Evolutionary conservation across 305 asterid genomes (phyloP).

Genomic region (Rubia occidens): DNA sequence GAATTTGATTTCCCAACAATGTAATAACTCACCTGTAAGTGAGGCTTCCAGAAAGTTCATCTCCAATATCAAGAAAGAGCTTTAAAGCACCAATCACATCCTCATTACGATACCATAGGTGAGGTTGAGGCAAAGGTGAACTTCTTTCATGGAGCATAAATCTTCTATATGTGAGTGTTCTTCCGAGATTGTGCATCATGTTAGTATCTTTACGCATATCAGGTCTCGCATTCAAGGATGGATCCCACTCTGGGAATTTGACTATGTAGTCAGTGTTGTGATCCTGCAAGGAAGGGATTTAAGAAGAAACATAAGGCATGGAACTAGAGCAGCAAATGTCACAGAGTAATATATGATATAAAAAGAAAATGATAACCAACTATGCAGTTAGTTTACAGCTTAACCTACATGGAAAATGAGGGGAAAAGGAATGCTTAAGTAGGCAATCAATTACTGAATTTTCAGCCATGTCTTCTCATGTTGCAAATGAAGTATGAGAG

Average conservation of each 20-base stretch:
- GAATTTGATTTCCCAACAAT: not conserved
- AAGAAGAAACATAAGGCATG: constrained; percentile 7
- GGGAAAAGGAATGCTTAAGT: not conserved
- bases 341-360: not conserved
- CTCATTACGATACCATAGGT: constrained; percentile 69
- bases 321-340: not conserved
- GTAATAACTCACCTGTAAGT: constrained; percentile 55
- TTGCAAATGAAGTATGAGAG: not conserved
- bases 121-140: constrained; percentile 61
- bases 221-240: constrained; percentile 30
- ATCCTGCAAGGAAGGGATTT: constrained; percentile 43
- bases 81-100: constrained; percentile 56
- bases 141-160: constrained; percentile 49
- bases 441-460: not conserved
- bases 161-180: constrained; percentile 37
- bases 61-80: constrained; percentile 81
- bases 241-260: constrained; percentile 88
- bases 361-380: not conserved
- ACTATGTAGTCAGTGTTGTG: constrained; percentile 89
- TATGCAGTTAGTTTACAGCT: not conserved
- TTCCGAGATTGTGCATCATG: constrained; percentile 30
- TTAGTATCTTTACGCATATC: constrained; percentile 23
- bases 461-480: not conserved
- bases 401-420: not conserved
- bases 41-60: constrained; percentile 62